Conservation (phyloP, 805 yeast species). For the Cyberlindnera mycetangii region DNA sequence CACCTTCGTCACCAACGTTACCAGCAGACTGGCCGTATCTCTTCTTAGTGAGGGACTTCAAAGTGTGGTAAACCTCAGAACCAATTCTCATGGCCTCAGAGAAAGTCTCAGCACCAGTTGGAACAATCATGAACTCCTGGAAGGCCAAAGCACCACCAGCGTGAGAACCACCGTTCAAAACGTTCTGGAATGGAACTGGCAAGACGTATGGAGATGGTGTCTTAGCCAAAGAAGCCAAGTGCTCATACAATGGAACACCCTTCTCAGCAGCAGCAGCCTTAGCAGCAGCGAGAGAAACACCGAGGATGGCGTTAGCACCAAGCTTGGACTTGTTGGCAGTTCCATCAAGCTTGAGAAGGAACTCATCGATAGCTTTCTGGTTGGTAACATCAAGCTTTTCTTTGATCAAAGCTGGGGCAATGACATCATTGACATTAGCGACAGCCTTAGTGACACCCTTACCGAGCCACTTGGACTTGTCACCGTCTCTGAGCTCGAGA, state of each 20-base stretch:
- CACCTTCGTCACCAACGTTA: slow-evolving; percentile 99
- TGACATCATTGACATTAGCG: slow-evolving; percentile 88
- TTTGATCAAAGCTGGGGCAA: slow-evolving; percentile 90
- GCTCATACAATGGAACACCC: slow-evolving; percentile 89
- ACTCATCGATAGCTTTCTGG: slow-evolving; percentile 84
- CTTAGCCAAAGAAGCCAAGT: slow-evolving; percentile 73
- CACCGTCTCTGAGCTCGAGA: slow-evolving; percentile 96
- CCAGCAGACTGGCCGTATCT: slow-evolving; percentile 97
- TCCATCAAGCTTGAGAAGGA: slow-evolving; percentile 87
- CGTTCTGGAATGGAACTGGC: slow-evolving; percentile 99
- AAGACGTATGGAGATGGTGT: slow-evolving; percentile 82
- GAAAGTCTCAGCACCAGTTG: slow-evolving; percentile 86
- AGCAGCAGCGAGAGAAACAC: slow-evolving; percentile 96
- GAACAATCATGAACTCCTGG: slow-evolving; percentile 99
- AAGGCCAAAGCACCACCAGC: slow-evolving; percentile 99
- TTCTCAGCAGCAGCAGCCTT: slow-evolving; percentile 98
- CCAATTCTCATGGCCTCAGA: slow-evolving; percentile 96
- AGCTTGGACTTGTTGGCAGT: slow-evolving; percentile 95
- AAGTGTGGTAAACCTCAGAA: slow-evolving; percentile 95
- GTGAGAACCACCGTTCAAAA: slow-evolving; percentile 98
- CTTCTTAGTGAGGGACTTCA: slow-evolving; percentile 90
- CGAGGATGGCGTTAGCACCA: slow-evolving; percentile 98
- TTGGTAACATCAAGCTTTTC: slow-evolving; percentile 80
- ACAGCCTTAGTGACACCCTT: slow-evolving; percentile 98
- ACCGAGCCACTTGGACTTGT: slow-evolving; percentile 96